A percentile compares a stretch with the other conserved stretches of the same genome.
Conservation (phyloP, 1,284 basidiomycete species). For the Thelephora terrestris region DNA sequence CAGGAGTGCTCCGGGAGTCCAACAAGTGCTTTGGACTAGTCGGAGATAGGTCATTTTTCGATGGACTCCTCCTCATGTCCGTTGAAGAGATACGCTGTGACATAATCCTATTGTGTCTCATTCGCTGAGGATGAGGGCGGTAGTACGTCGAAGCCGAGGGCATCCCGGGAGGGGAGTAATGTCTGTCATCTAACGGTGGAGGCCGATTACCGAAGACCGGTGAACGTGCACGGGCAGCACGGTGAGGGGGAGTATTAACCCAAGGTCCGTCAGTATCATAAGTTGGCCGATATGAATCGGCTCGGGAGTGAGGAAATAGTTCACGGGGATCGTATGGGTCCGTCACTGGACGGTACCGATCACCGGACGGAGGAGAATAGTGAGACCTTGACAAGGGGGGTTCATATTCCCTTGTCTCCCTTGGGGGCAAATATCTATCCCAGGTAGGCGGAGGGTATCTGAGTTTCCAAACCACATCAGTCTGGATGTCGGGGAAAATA, state of each 20-base stretch:
- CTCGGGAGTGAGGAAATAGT: conserved; percentile 14
- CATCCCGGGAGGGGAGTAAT: no score
- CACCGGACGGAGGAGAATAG: conserved; percentile 11
- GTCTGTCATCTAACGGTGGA: no score
- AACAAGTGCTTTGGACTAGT: no score
- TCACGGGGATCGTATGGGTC: conserved; percentile 10
- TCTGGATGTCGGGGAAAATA: conserved; percentile 2
- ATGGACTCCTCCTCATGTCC: no score
- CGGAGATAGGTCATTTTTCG: no score
- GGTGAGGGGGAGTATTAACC: conserved; percentile 4
- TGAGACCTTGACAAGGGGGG: conserved; percentile 2
- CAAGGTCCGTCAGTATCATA: conserved; percentile 14
- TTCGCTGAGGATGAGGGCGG: no score
- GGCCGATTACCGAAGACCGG: no score
- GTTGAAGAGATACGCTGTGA: no score
- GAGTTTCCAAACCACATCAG: background rate
- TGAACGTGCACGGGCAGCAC: background rate
- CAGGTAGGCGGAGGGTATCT: conserved; percentile 2
- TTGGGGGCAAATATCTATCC: conserved; percentile 4
- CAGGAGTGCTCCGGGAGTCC: no score
- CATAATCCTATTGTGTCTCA: no score
- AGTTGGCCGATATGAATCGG: conserved; percentile 19
- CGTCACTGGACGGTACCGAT: conserved; percentile 17
- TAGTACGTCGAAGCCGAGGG: no score
- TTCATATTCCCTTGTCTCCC: background rate